Conservation (phyloP, 2,329 filamentous ascomycete genomes). For the Hymenoscyphus linearis region DNA sequence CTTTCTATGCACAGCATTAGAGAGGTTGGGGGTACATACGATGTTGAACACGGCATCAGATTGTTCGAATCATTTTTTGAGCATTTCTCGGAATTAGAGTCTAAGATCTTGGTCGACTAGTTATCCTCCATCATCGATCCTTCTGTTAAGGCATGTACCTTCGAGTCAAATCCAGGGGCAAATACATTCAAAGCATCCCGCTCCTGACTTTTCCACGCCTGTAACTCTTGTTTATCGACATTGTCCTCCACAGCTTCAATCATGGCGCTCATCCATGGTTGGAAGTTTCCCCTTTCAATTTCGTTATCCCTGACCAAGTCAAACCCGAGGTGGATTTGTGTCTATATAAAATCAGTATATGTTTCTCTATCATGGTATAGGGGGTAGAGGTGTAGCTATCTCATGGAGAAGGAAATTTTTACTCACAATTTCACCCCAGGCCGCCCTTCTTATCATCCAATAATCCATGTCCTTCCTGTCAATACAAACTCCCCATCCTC, state of each 20-base stretch:
- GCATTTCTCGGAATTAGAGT: slow-evolving; percentile 75
- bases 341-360: background rate
- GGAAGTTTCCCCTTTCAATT: background rate
- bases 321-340: background rate
- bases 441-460: background rate
- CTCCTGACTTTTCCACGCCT: background rate
- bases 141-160: background rate
- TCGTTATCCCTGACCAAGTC: background rate
- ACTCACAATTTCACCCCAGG: background rate
- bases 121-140: background rate
- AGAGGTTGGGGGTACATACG: slow-evolving; percentile 82
- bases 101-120: slow-evolving; percentile 78
- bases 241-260: background rate
- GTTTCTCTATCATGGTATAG: background rate
- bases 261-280: background rate
- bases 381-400: background rate
- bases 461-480: background rate
- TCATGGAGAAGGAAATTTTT: background rate
- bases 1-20: slow-evolving; percentile 96
- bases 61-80: slow-evolving; percentile 85
- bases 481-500: background rate
- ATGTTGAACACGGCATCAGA: slow-evolving; percentile 80
- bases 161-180: background rate
- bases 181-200: background rate
- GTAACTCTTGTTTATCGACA: background rate